Evolutionary conservation across 352 stramenopile genomes (phyloP).

Genomic region (Phytophthora nicotianae): DNA sequence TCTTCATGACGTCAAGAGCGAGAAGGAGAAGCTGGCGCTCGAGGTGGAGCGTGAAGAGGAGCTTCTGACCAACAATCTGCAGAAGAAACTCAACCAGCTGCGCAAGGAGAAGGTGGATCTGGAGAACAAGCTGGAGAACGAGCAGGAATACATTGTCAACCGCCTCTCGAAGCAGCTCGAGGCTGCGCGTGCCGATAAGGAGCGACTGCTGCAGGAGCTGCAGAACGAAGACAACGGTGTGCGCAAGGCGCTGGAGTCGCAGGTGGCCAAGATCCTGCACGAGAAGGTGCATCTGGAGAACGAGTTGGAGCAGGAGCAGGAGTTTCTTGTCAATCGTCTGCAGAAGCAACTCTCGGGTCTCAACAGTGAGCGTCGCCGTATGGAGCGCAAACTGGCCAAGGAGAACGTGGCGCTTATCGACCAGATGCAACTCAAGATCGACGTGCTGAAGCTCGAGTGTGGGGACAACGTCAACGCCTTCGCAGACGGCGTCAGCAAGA

Average conservation of each 20-base stretch:
- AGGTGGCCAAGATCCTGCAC: constrained; percentile 80
- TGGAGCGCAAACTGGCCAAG: constrained; percentile 77
- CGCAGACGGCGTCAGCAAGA: constrained; percentile 54
- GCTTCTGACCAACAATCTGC: constrained; percentile 89
- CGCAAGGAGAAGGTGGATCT: constrained; percentile 91
- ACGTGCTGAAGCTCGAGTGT: constrained; percentile 55
- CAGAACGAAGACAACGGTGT: constrained; percentile 68
- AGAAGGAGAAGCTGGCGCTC: constrained; percentile 90
- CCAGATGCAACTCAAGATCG: constrained; percentile 70
- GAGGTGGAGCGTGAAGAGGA: constrained; percentile 92
- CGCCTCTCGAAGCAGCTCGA: constrained; percentile 89
- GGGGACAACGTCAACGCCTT: constrained; percentile 69
- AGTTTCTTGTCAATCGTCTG: constrained; percentile 86
- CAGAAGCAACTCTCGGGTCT: constrained; percentile 82
- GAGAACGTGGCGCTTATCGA: constrained; percentile 75
- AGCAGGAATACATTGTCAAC: constrained; percentile 94
- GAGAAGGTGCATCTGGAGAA: constrained; percentile 89
- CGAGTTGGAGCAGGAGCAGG: constrained; percentile 88
- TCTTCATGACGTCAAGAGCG: constrained; percentile 75
- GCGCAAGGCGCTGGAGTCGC: constrained; percentile 73
- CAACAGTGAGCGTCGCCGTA: constrained; percentile 70
- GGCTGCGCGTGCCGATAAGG: constrained; percentile 68
- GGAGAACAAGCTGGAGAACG: constrained; percentile 92
- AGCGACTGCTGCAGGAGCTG: constrained; percentile 69
- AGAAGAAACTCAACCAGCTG: constrained; percentile 90